These are phyloP conservation scores for Metschnikowia vanudenii DNA, from an alignment of 805 yeast species.

Conservation along the genomic window DNA sequence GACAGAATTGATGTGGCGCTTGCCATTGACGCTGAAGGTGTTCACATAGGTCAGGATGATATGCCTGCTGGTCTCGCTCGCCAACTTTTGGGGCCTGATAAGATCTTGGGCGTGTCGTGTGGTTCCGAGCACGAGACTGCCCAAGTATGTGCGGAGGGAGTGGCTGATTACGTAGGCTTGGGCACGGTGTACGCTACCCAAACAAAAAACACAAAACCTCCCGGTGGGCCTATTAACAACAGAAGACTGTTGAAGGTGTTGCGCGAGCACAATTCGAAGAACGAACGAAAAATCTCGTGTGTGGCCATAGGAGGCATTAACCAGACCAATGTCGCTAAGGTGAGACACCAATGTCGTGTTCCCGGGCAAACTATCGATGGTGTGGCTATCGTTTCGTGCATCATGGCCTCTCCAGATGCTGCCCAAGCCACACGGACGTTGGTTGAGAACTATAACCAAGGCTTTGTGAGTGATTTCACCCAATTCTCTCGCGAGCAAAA, in stretches of 20 bases:
- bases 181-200: slow-evolving; percentile 75
- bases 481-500: not conserved
- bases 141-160: slow-evolving; percentile 46
- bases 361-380: slow-evolving; percentile 63
- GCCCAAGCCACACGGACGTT: slow-evolving; percentile 46
- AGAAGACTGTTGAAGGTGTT: slow-evolving; percentile 51
- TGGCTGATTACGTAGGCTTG: slow-evolving; percentile 80
- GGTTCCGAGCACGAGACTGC: slow-evolving; percentile 55
- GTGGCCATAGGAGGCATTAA: slow-evolving; percentile 84
- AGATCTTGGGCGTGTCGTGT: slow-evolving; percentile 79
- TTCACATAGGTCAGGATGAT: slow-evolving; percentile 92
- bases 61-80: slow-evolving; percentile 65
- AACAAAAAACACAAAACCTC: slow-evolving; percentile 55
- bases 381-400: slow-evolving; percentile 85
- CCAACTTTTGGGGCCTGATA: slow-evolving; percentile 63
- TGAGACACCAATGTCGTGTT: slow-evolving; percentile 48
- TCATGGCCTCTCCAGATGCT: slow-evolving; percentile 65
- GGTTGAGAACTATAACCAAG: slow-evolving; percentile 26
- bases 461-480: slow-evolving; percentile 16
- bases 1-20: slow-evolving; percentile 87
- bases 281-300: slow-evolving; percentile 42
- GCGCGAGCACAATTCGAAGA: slow-evolving; percentile 18
- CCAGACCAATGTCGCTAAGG: slow-evolving; percentile 56
- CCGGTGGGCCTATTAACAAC: slow-evolving; percentile 64
- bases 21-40: slow-evolving; percentile 87